Evolutionary conservation across 73 alveolate genomes (phyloP).

Genomic region (Breviolum minutum): DNA sequence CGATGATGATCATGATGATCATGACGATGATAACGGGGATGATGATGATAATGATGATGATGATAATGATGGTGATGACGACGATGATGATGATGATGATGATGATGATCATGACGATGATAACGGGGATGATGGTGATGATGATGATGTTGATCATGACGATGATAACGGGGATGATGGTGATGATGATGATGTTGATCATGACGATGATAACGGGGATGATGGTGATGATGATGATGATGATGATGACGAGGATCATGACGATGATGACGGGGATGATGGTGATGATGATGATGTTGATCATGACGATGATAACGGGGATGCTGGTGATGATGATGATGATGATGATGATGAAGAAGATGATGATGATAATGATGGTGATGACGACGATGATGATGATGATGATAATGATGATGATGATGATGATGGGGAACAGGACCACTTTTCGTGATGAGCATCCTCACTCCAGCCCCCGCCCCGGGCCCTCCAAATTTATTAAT

Average conservation of each 20-base stretch:
- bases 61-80: neutral
- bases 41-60: no score
- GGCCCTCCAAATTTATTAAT: no score
- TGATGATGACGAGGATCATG: neutral
- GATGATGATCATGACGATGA: neutral
- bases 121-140: neutral
- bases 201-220: neutral
- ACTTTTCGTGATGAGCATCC: no score
- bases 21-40: no score
- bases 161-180: neutral
- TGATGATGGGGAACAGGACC: neutral
- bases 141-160: neutral
- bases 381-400: constrained; percentile 2
- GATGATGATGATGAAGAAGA: neutral
- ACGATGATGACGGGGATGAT: neutral
- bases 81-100: neutral
- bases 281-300: neutral
- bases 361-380: constrained; percentile 2
- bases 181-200: neutral
- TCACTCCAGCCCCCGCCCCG: no score
- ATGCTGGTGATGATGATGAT: neutral
- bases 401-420: constrained; percentile 4
- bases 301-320: neutral
- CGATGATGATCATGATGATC: no score
- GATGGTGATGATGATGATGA: neutral